Percentiles rank a stretch among this genome's conserved stretches.
phyloP scores from a whole-genome alignment of 441 rosid species.

The Gossypium trilobum region DNA sequence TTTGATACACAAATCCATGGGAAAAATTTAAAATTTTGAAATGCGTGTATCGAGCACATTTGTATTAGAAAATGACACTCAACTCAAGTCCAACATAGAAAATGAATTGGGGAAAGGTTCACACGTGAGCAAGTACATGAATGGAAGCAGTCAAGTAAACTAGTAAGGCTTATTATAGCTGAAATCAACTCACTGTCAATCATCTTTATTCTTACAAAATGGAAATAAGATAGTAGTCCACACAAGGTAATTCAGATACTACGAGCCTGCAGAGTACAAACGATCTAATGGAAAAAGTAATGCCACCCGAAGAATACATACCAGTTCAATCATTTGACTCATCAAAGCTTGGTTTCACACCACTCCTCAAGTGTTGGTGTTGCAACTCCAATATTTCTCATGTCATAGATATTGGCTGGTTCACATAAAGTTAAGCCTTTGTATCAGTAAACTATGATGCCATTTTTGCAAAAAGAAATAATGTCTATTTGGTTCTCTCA shows the following conservation, averaged over 20 bases:
- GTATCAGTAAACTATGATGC: conserved; percentile 8
- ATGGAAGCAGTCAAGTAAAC: background rate
- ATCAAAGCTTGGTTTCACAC: conserved; percentile 32
- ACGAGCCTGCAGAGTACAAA: background rate
- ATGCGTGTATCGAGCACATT: background rate
- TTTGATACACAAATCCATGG: too few relatives aligned
- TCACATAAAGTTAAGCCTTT: conserved; percentile 4
- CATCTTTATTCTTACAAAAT: background rate
- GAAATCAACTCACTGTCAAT: background rate
- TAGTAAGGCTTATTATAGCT: background rate
- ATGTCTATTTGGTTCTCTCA: background rate
- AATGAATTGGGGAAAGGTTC: too few relatives aligned
- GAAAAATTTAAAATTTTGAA: background rate
- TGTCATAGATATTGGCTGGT: conserved; percentile 70
- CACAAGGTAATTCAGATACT: background rate
- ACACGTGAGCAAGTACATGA: background rate
- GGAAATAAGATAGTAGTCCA: background rate
- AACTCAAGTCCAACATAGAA: background rate
- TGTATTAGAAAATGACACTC: background rate
- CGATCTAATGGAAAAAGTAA: background rate
- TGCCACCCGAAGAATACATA: background rate
- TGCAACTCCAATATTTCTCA: conserved; percentile 61
- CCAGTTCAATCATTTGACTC: conserved; percentile 1
- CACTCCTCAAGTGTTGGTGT: conserved; percentile 57
- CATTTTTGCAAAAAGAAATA: background rate